Base-by-base conservation (phyloP, 1,284 basidiomycete species). In the Ceraceosorus guamensis region DNA sequence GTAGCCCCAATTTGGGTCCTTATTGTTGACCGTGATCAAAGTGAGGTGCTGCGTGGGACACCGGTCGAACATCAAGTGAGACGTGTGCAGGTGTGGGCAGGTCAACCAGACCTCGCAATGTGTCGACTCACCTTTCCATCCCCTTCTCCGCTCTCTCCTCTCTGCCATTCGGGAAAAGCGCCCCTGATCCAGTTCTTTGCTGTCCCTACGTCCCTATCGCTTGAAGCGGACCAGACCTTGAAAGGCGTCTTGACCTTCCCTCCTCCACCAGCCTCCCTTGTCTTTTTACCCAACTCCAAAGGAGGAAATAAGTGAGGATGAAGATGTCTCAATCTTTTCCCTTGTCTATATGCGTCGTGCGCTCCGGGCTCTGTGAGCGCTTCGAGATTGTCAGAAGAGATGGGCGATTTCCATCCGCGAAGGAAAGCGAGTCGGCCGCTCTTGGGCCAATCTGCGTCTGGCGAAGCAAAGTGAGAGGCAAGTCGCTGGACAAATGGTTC, bases 351-450 rank as follows among this genome's bases (percentile, higher is more conserved):
- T 13, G 79, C 73, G 60, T 79, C 79, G 16, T 69, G 61, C 46
- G 64, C 71, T 1, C 79, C 79, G 6, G 71, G 65, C 41, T 70
- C 65, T 13, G 76, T 77, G 60, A 93, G 78, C 7, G 85, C 83
- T 62, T 92, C 87, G 46, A 93, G 80, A 70, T 87, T 89, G 43
- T 81, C 79, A 53, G 87, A 81, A 80, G 85, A 84, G 10, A 80
- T 75, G 0, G 74, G 76, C n/a, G 67, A 73, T 53, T 75, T 47
- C 78, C 78, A 79, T 6, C 69, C 53, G 43, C 60, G 62, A 46
- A 80, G 64, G 61, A 79, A 80, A 7, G 54, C 50, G 68, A 79
- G 77, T 3, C 68, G 63, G 24, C 44, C 53, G 24, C 55, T 49
- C 5, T 46, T 49, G 1, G 75, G 68, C 32, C 75, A 61, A 30